These are phyloP conservation scores for Theobroma grandiflorum DNA, from an alignment of 441 rosid genomes.

Conservation along the genomic window DNA sequence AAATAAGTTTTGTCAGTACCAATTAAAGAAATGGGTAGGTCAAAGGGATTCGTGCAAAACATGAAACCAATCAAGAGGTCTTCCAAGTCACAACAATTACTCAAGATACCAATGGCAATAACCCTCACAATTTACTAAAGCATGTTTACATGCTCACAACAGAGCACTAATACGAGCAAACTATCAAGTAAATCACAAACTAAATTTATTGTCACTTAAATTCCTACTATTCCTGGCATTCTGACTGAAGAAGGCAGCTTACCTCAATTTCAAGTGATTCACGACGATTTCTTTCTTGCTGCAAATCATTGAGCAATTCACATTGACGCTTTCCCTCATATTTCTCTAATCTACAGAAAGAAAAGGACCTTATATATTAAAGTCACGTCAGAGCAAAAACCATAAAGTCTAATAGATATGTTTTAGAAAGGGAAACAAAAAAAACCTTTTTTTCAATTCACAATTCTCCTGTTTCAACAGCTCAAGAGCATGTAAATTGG, in stretches of 20 bases:
- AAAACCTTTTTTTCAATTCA: constrained; percentile 62
- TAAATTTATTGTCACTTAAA: neutral
- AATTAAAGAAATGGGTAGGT: neutral
- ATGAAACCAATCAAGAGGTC: too few species aligned
- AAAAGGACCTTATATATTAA: neutral
- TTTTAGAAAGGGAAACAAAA: neutral
- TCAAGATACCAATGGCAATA: neutral
- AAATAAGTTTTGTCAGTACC: neutral
- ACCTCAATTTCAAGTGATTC: constrained; percentile 68
- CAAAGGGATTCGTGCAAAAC: too few species aligned
- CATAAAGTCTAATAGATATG: constrained; percentile 1
- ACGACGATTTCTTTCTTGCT: constrained; percentile 55
- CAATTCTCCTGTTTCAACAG: constrained; percentile 65
- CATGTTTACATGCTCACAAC: neutral
- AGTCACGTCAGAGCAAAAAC: neutral
- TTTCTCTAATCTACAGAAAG: constrained; percentile 51
- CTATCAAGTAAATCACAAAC: neutral
- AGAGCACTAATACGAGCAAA: neutral
- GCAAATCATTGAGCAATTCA: constrained; percentile 39
- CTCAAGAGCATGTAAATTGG: constrained; percentile 36
- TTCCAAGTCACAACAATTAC: too few species aligned
- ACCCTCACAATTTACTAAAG: neutral
- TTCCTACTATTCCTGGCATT: neutral
- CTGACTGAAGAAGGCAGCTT: constrained; percentile 11
- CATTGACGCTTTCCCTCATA: constrained; percentile 38